These are phyloP conservation scores for Schrenkiella parvula DNA, from an alignment of 345 rosid species.

Conservation along the genomic window DNA sequence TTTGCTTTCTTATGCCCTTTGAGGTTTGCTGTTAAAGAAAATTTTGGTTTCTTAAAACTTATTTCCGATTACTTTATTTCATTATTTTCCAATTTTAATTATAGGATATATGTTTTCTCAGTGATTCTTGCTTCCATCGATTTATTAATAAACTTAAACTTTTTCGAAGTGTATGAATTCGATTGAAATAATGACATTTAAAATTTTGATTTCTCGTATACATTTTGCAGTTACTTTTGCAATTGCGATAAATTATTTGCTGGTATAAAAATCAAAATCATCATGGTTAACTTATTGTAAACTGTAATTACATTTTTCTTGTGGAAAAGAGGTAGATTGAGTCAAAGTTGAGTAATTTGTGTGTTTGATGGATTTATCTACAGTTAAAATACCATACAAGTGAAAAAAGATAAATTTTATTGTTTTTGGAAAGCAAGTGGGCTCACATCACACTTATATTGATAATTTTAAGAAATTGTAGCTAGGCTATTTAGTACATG, in stretches of 20 bases:
- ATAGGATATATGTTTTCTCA: neutral
- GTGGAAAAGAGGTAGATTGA: neutral
- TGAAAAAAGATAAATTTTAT: neutral
- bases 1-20: neutral
- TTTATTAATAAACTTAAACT: neutral
- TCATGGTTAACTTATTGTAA: neutral
- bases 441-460: too few relatives aligned
- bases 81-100: neutral
- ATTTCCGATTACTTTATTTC: neutral
- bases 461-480: too few relatives aligned
- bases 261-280: too few relatives aligned
- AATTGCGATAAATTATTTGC: neutral
- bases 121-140: neutral
- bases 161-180: neutral
- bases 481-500: constrained; percentile 9
- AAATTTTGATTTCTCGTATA: too few relatives aligned
- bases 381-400: too few relatives aligned
- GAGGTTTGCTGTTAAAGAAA: neutral
- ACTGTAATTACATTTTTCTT: neutral
- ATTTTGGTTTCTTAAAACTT: neutral
- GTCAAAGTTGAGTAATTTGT: neutral
- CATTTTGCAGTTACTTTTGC: neutral
- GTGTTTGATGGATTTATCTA: neutral
- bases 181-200: neutral
- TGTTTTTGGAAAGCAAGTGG: neutral